Percentiles rank a stretch among this genome's conserved stretches.
Evolutionary conservation across 2,329 filamentous ascomycete genomes (phyloP).

Genomic region (Cadophora luteo-olivacea): DNA sequence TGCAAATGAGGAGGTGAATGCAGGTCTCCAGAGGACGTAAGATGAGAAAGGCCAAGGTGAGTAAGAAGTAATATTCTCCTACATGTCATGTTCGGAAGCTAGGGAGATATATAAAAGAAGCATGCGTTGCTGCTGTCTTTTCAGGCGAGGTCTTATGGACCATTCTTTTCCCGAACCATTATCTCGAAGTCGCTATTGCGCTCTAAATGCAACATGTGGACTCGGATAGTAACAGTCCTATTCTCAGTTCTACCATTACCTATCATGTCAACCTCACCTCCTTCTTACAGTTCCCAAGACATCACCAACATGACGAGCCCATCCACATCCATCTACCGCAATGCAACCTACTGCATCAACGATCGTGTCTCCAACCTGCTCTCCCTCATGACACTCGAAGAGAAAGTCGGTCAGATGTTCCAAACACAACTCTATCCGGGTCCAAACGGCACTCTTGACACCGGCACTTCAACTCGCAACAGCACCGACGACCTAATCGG

Average conservation of each 20-base stretch:
- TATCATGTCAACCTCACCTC: neutral
- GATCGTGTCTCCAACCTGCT: neutral
- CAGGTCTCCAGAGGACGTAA: neutral
- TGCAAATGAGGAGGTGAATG: neutral
- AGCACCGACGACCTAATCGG: neutral
- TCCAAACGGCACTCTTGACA: conserved; percentile 3
- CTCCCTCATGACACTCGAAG: conserved; percentile 4
- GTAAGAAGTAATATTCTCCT: neutral
- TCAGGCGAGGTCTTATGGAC: too few species aligned
- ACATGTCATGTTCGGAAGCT: neutral
- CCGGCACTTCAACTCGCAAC: neutral
- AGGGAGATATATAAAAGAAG: neutral
- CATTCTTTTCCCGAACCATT: too few species aligned
- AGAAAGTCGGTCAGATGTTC: conserved; percentile 9
- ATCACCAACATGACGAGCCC: neutral
- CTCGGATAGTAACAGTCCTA: neutral
- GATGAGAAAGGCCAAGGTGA: neutral
- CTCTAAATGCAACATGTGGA: neutral
- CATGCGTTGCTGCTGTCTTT: neutral
- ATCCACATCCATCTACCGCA: neutral
- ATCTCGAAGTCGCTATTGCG: neutral
- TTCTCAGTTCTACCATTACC: neutral
- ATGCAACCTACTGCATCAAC: neutral
- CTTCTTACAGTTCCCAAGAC: neutral
- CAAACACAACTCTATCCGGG: neutral